Base-by-base conservation (phyloP, 2,329 filamentous ascomycete genomes). In the Cercospora beticola region DNA sequence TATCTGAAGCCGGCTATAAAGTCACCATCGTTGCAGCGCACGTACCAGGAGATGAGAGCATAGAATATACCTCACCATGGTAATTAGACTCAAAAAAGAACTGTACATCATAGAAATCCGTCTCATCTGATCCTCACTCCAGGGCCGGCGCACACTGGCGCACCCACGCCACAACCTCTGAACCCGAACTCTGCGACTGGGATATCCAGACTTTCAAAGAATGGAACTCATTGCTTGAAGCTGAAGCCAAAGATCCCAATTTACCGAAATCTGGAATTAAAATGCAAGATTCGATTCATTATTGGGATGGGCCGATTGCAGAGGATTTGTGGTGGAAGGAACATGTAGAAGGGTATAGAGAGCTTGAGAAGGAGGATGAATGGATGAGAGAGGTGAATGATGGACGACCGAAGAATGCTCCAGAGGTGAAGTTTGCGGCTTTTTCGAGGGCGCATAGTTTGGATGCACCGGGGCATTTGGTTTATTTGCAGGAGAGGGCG, bases 121-220 rank as follows among this genome's bases (percentile, higher is more conserved):
- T 23, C 23, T 57, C 8, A 5, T 43, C 18, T 46, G 1, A 21
- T 14, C 7, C 9, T 33, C 60, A 30, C 62, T 5, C n/a, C 40
- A 83, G 81, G 81, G 83, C 83, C 1, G 83, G 83, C 4, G 83
- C 81, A 1, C 81, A 84, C 64, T 85, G 83, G 83, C 78, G 81
- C 40, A 80, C 82, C 2, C 81, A 83, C 68, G 79, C 82, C 16
- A 73, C 74, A 0, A 49, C 68, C 1, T 69, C 76, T 6, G 77
- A 80, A 43, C 66, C 67, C 4, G 78, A 80, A 60, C 72, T 79
- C 54, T 76, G 78, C 56, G 74, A 73, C 26, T 84, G 82, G 82
- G 82, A 84, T 71, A 68, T 76, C 0, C 78, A 81, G 71, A 84
- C 80, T 1, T 83, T 82, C 70, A 63, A 78, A 12, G 70, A 77